Percentiles rank a stretch among this genome's conserved stretches.
phyloP scores from a whole-genome alignment of 1,284 basidiomycete genomes.

The Lignosus rhinocerotis region DNA sequence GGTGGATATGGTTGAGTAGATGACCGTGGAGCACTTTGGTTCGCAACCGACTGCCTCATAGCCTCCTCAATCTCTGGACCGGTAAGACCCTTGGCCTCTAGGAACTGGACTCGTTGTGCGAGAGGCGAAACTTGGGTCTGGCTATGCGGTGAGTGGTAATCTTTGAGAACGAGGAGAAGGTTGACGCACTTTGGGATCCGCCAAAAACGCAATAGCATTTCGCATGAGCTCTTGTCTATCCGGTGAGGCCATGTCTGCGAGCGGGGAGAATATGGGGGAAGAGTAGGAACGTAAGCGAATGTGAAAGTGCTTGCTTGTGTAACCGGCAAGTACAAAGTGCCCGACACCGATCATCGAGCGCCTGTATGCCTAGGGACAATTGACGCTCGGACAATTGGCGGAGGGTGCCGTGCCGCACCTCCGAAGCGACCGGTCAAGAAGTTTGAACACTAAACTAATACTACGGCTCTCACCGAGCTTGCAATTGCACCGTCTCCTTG shows the following conservation, averaged over 20 bases:
- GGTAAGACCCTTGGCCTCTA: constrained; percentile 91
- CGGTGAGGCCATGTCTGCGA: constrained; percentile 43
- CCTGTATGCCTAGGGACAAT: background rate
- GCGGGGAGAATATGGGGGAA: background rate
- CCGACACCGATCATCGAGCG: constrained; percentile 1
- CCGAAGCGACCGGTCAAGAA: constrained; percentile 19
- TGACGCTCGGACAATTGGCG: too few species aligned
- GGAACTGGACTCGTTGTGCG: constrained; percentile 87
- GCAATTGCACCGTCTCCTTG: constrained; percentile 15
- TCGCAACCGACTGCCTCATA: constrained; percentile 58
- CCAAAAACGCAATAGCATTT: constrained; percentile 81
- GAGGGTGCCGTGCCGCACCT: constrained; percentile 22
- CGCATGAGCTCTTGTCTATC: constrained; percentile 73
- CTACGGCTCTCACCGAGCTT: constrained; percentile 17
- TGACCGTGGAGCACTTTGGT: constrained; percentile 27
- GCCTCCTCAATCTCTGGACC: constrained; percentile 87
- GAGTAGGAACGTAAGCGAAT: background rate
- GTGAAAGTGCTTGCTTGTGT: background rate
- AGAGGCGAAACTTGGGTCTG: constrained; percentile 78
- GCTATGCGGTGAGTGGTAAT: constrained; percentile 5
- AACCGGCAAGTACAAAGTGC: constrained; percentile 1
- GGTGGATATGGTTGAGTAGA: constrained; percentile 24
- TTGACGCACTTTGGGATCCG: constrained; percentile 65
- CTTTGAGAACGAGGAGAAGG: background rate
- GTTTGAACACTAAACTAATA: constrained; percentile 18